Evolutionary conservation across 306 rosid genomes (phyloP).

Genomic region (Gastrolobium bilobum): DNA sequence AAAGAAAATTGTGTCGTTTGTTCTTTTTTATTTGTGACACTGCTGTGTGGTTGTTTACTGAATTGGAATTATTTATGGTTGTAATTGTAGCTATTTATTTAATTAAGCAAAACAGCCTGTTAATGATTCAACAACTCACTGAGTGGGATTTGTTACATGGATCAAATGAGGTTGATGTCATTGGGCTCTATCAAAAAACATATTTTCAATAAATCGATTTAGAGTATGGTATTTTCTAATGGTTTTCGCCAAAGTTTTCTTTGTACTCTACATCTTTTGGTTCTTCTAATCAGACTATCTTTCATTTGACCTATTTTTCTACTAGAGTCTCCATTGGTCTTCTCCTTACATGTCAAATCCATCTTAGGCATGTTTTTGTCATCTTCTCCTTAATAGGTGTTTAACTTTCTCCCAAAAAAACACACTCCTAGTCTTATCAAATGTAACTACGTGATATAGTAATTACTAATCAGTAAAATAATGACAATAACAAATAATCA

Average conservation of each 20-base stretch:
- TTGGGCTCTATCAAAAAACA: neutral
- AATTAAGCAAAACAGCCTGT: neutral
- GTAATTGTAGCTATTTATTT: neutral
- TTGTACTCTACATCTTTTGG: neutral
- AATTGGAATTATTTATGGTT: neutral
- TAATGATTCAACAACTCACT: slow-evolving; percentile 11
- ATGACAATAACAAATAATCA: neutral
- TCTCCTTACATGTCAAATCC: neutral
- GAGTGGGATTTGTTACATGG: neutral
- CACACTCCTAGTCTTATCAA: neutral
- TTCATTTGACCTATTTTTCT: neutral
- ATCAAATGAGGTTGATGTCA: neutral
- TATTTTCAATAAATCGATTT: slow-evolving; percentile 9
- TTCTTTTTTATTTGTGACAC: neutral
- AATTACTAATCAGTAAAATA: neutral
- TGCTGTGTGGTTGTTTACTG: neutral
- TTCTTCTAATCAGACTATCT: neutral
- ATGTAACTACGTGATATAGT: neutral
- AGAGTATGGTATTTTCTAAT: neutral
- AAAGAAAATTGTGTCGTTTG: neutral
- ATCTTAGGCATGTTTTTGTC: slow-evolving; percentile 14
- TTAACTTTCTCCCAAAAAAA: neutral
- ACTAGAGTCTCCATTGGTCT: neutral
- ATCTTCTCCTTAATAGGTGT: neutral
- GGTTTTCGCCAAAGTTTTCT: neutral